Evolutionary conservation across 805 yeast species (phyloP), one percentile per base, ranked within the genome.

Genomic region (Yarrowia sp.): DNA sequence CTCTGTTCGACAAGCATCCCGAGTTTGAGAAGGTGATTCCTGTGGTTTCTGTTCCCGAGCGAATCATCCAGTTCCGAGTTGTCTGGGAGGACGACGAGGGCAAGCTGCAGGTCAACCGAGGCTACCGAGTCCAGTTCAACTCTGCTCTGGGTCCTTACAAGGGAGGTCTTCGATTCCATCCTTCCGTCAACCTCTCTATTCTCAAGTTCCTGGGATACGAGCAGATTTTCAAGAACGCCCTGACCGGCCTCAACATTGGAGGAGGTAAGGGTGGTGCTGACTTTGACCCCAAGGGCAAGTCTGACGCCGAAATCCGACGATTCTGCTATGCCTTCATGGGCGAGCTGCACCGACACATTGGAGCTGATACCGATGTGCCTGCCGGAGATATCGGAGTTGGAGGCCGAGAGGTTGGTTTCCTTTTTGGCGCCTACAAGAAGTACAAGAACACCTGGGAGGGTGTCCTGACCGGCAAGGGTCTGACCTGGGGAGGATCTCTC

Each of bases 341-440:
- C 79, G 97, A 93, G 81, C 86, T 93, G 74, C 86, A 92, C 70
- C 88, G 96, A 79, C 92, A 92, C 86, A 93, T 93, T 80, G 99
- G 98, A 68, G 92, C 89, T 76, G 93, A 90, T 80, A 91, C 96
- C 67, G 99, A 93, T 81, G 98, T 95, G 65, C 99, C 99, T 76
- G 99, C 99, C 71, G 99, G 99, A 80, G 99, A 93, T 81, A 93
- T 93, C 78, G 97, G 96, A 84, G 96, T 91, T 69, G 97, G 97
- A 82, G 98, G 97, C 73, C 86, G 96, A 79, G 96, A 91, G 82
- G 83, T 92, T 70, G 97, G 98, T 72, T 93, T 78, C 89, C 81
- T 93, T 77, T 95, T 91, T 73, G 99, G 99, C 81, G 97, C 97
- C 71, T 93, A 90, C 92, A 91, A 92, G 85, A 82, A 84, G 73